Conservation (phyloP, 2,329 filamentous ascomycete species). For the Penicillium polonicum region DNA sequence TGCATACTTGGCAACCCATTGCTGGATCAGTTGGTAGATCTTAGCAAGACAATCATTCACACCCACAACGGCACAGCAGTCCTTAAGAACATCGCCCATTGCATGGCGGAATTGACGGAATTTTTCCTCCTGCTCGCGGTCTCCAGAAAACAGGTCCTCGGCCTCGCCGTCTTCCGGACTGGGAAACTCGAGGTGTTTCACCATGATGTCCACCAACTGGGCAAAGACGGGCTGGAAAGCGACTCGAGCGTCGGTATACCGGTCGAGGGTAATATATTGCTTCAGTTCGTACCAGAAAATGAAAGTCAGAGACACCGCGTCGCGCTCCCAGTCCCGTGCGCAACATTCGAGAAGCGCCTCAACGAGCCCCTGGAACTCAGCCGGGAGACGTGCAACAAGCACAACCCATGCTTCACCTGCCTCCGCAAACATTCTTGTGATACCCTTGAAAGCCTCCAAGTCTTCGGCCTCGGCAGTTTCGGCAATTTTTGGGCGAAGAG, state of each 20-base stretch:
- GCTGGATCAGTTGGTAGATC: conserved; percentile 78
- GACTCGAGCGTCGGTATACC: conserved; percentile 78
- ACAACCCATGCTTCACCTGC: conserved; percentile 94
- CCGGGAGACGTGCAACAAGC: conserved; percentile 79
- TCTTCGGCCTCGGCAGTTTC: conserved; percentile 78
- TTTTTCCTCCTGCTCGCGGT: conserved; percentile 92
- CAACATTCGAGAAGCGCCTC: conserved; percentile 92
- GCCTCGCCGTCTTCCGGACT: conserved; percentile 70
- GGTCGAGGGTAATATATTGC: conserved; percentile 88
- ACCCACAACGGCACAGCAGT: conserved; percentile 93
- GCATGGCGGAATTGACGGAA: conserved; percentile 95
- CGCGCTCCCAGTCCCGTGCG: conserved; percentile 78
- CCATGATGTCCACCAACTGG: conserved; percentile 86
- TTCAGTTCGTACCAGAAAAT: conserved; percentile 98
- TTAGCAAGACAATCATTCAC: conserved; percentile 88
- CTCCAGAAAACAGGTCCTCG: conserved; percentile 84
- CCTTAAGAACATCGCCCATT: conserved; percentile 97
- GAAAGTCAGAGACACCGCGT: conserved; percentile 92
- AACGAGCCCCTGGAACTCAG: conserved; percentile 78
- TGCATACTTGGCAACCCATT: conserved; percentile 83
- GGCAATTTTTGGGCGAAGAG: conserved; percentile 72
- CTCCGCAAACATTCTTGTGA: conserved; percentile 88
- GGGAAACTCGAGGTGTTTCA: conserved; percentile 86
- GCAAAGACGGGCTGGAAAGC: conserved; percentile 80
- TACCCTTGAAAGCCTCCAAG: conserved; percentile 76